Base-by-base conservation (phyloP, 73 alveolate genomes). In the Paramecium primaurelia region DNA sequence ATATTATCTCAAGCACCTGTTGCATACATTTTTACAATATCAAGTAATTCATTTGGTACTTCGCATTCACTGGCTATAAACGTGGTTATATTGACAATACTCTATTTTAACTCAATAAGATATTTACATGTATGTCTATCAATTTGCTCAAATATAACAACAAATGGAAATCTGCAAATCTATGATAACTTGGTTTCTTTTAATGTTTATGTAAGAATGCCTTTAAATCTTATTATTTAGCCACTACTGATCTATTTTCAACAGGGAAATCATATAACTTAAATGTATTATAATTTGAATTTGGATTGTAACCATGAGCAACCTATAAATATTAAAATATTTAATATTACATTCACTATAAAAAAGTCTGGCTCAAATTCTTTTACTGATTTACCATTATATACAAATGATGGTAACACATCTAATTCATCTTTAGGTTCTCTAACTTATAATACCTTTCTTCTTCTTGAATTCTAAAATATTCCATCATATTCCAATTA, bases 301-400 rank as follows among this genome's bases (percentile, higher is more conserved):
- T 93, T 34, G 95, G 93, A 44, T 95, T 95, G 51, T 96, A 97
- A 71, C 99, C 99, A 93, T 98, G 98, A 68, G 99, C 98, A 34
- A 95, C 92, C 71, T 94, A 18, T n/a, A 18, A 16, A 77, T 3
- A 95, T 80, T 32, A 12, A n/a, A 40, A 7, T 14, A 22, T 9
- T 25, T 2, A 58, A 20, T 28, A 3, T 60, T 47, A 96, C 91
- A 95, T 96, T 95, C 38, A 96, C 99, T 51, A 98, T 97, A 86
- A 97, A 97, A 97, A 97, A 98, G 75, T 97, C 99, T n/a, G 99
- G 99, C 64, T 98, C 99, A 92, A 98, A 98, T 91, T 97, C 99
- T 51, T 93, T 96, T 22, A 97, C 99, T 68, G 98, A 97, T 90
- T 96, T 96, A 34, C 99, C 99, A 86, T 97, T 99, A 94, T 93